phyloP scores from a whole-genome alignment of 768 basidiomycete genomes.

The Leucosporidium creatinivorum region DNA sequence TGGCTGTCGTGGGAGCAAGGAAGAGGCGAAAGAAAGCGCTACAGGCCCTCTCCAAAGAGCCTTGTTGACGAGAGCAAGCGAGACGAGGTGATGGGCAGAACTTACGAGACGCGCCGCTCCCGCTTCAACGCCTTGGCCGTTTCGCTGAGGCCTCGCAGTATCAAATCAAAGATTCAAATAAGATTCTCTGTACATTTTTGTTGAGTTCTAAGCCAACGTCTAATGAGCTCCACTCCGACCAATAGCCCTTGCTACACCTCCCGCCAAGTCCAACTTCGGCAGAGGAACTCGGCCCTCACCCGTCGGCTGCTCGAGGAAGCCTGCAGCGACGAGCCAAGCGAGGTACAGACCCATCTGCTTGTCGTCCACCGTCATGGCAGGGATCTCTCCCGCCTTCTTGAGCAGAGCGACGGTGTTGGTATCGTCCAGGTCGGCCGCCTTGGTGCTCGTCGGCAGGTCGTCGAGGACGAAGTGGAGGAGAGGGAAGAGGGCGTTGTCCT shows the following conservation, averaged over 20 bases:
- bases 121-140: no score
- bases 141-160: no score
- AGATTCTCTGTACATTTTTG: no score
- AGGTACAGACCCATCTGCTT: constrained; percentile 77
- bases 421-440: constrained; percentile 83
- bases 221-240: constrained; percentile 12
- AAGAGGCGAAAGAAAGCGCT: no score
- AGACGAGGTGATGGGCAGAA: no score
- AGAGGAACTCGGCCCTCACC: constrained; percentile 16
- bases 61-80: no score
- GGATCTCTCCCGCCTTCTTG: constrained; percentile 43
- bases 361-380: constrained; percentile 60
- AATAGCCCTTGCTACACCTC: constrained; percentile 20
- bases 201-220: background rate
- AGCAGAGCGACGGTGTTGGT: constrained; percentile 67
- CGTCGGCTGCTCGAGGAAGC: constrained; percentile 56
- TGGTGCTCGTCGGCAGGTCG: constrained; percentile 93
- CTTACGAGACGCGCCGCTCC: no score
- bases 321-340: constrained; percentile 81
- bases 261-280: constrained; percentile 23
- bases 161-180: no score
- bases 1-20: no score
- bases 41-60: no score
- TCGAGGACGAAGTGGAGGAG: constrained; percentile 94
- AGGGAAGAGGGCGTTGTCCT: constrained; percentile 96